These are phyloP conservation scores for Dicorynia guianensis DNA, from an alignment of 306 rosid genomes.

Conservation along the genomic window DNA sequence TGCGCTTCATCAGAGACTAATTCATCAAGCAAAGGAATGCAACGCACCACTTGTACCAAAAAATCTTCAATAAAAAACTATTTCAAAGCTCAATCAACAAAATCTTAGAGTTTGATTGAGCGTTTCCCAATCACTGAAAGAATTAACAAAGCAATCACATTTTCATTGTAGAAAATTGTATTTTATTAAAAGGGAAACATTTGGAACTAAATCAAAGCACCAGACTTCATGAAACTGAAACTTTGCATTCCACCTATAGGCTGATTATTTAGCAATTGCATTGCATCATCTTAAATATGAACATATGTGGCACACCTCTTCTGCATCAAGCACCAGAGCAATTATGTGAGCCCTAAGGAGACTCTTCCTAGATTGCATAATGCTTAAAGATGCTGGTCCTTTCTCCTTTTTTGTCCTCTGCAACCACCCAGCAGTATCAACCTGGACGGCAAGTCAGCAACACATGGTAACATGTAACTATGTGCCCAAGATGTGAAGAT, in stretches of 20 bases:
- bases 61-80: conserved; percentile 27
- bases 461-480: conserved; percentile 17
- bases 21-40: not conserved
- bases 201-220: conserved; percentile 21
- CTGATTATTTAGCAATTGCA: conserved; percentile 22
- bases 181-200: conserved; percentile 16
- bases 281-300: conserved; percentile 19
- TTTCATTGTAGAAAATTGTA: not conserved
- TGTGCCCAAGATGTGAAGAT: conserved; percentile 4
- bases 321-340: conserved; percentile 95
- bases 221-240: conserved; percentile 18
- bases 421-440: conserved; percentile 99
- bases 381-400: conserved; percentile 94
- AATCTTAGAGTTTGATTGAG: conserved; percentile 8
- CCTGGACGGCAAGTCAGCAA: conserved; percentile 61
- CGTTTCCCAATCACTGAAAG: conserved; percentile 27
- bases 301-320: conserved; percentile 66
- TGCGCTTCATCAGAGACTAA: conserved; percentile 18
- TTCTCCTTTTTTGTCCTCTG: conserved; percentile 85
- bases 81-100: conserved; percentile 27
- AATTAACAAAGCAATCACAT: conserved; percentile 29
- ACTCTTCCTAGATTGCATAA: conserved; percentile 91
- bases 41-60: conserved; percentile 11
- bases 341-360: conserved; percentile 92
- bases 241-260: conserved; percentile 16